Base-by-base conservation (phyloP, 352 stramenopile genomes). In the Globisporangium middletonii region DNA sequence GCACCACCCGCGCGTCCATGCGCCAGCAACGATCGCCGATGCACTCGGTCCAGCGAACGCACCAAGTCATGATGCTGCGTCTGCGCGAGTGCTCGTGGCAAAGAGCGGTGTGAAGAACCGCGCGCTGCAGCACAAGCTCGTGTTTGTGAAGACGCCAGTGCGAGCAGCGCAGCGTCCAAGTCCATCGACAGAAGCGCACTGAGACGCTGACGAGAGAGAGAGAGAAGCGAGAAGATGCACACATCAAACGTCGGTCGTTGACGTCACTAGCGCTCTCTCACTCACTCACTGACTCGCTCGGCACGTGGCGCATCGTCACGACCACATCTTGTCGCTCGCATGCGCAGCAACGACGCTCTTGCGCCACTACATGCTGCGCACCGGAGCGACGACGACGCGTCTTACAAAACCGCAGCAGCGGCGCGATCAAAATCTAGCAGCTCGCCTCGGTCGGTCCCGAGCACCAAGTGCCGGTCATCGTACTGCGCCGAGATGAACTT, bases 351-450 rank as follows among this genome's bases (percentile, higher is more conserved):
- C 8, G 16, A 26, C n/a, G 4, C 18, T 23, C 43, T 26, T 13
- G 43, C 15, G 43, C 2, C 16, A 27, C 23, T 23, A 23, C 23
- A 23, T 23, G 23, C 23, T 23, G 23, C 23, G 23, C 23, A 23
- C 23, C 23, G 23, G 23, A 23, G 23, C 23, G 23, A 23, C 16
- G 43, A 9, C 42, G 43, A 18, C 26, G 26, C 26, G 37, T 18
- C 11, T 66, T 27, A 83, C 69, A 85, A 68, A 72, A 79, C 65
- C 45, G 72, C 71, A 46, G 75, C 67, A 48, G 75, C 67, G n/a
- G 81, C 68, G 67, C 80, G 77, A 63, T 90, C 80, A 72, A 88
- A 89, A 75, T 91, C 72, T 65, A 91, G 60, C 50, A 93, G 74
- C 57, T 88, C 75, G 53, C 83, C 86, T 45, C 65, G 68, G 54